A percentile compares a stretch with the other conserved stretches of the same genome.
Conservation (phyloP, 176 grass and related monocot genomes). For the Zea mays region Zm-B73-REFERENCE-NAM-5.0 NC_050096.1:295426501-295427000, state of each 20-base stretch:
- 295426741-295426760: background rate
- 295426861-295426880: background rate
- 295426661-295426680: too few species aligned
- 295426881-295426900: slow-evolving; percentile 13
- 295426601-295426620: too few species aligned
- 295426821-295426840: slow-evolving; percentile 31
- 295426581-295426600: too few species aligned
- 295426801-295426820: background rate
- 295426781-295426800: too few species aligned
- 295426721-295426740: background rate
- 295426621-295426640: too few species aligned
- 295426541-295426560: too few species aligned
- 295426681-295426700: slow-evolving; percentile 28
- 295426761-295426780: background rate
- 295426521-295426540: too few species aligned
- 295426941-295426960: slow-evolving; percentile 64
- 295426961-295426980: slow-evolving; percentile 62
- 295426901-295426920: slow-evolving; percentile 40
- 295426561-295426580: too few species aligned
- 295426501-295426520: too few species aligned
- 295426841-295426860: slow-evolving; percentile 17
- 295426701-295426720: slow-evolving; percentile 22
- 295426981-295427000: slow-evolving; percentile 74
- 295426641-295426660: too few species aligned
- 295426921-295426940: slow-evolving; percentile 43